A percentile compares a stretch with the other conserved stretches of the same genome.
phyloP scores from a whole-genome alignment of 257 asterid species.

The Gentiana macrophylla region DNA sequence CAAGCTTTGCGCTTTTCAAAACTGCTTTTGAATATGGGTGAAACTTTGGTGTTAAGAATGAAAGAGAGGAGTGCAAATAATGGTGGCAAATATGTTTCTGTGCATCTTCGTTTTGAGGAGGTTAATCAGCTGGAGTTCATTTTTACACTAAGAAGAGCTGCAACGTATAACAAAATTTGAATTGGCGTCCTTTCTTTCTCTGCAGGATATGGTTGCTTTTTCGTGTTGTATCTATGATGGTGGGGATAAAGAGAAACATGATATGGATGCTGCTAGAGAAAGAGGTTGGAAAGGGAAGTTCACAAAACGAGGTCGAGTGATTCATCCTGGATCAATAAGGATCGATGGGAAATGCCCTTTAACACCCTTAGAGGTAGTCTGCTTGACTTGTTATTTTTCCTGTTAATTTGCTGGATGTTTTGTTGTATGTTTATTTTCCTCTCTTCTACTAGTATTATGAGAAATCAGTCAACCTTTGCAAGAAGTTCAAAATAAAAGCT shows the following conservation, averaged over 20 bases:
- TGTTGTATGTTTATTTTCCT: too few relatives aligned
- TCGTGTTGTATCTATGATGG: conserved; percentile 98
- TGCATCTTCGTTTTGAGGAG: conserved; percentile 99
- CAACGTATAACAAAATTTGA: conserved; percentile 4
- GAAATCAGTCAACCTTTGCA: too few relatives aligned
- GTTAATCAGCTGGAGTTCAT: conserved; percentile 29
- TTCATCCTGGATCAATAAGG: conserved; percentile 83
- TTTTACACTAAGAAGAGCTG: background rate
- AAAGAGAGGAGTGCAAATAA: conserved; percentile 66
- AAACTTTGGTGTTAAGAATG: conserved; percentile 78
- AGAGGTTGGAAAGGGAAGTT: conserved; percentile 98
- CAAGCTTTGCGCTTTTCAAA: conserved; percentile 75
- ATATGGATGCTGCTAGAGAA: conserved; percentile 99
- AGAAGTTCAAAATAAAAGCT: too few relatives aligned
- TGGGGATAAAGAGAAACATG: conserved; percentile 63
- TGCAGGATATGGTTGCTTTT: conserved; percentile 99
- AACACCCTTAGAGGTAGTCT: conserved; percentile 86
- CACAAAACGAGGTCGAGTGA: conserved; percentile 82
- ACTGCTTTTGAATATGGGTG: conserved; percentile 62
- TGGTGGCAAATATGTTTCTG: conserved; percentile 88
- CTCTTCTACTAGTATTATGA: too few relatives aligned
- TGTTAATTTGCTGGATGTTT: too few relatives aligned
- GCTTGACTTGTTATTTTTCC: conserved; percentile 1
- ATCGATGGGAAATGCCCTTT: conserved; percentile 90
- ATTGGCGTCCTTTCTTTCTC: conserved; percentile 15